A percentile compares a stretch with the other conserved stretches of the same genome.
phyloP scores from a whole-genome alignment of 73 alveolate species.

The Paramecium sexaurelia region DNA sequence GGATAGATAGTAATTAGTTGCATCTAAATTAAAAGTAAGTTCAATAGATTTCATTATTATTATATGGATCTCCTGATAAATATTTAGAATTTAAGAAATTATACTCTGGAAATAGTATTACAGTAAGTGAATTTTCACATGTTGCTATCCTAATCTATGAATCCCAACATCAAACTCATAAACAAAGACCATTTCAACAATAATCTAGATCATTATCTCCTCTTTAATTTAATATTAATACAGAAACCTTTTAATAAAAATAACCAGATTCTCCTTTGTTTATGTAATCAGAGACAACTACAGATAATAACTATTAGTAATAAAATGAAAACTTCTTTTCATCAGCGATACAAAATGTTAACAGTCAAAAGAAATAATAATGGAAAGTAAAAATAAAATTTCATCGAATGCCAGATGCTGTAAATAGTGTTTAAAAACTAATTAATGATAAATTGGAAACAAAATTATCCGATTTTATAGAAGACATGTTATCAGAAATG shows the following conservation, averaged over 20 bases:
- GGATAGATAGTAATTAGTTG: background rate
- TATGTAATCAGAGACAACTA: background rate
- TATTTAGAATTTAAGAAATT: background rate
- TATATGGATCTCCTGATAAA: background rate
- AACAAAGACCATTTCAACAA: background rate
- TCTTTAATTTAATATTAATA: background rate
- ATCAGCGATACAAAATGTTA: background rate
- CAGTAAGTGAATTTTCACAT: background rate
- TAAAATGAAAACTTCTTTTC: background rate
- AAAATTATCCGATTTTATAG: conserved; percentile 26
- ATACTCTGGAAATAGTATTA: background rate
- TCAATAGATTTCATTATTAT: background rate
- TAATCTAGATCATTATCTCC: background rate
- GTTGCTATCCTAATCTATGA: background rate
- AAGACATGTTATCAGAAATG: conserved; percentile 37
- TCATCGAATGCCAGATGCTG: background rate
- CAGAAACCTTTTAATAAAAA: background rate
- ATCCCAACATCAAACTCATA: background rate
- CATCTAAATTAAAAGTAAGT: background rate
- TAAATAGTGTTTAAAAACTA: background rate
- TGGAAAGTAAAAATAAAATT: background rate
- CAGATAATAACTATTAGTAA: background rate
- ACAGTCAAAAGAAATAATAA: background rate
- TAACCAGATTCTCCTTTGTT: background rate
- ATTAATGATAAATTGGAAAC: background rate